These are phyloP conservation scores for Fusarium mangiferae DNA, from an alignment of 2,329 filamentous ascomycete species.

Conservation along the genomic window DNA sequence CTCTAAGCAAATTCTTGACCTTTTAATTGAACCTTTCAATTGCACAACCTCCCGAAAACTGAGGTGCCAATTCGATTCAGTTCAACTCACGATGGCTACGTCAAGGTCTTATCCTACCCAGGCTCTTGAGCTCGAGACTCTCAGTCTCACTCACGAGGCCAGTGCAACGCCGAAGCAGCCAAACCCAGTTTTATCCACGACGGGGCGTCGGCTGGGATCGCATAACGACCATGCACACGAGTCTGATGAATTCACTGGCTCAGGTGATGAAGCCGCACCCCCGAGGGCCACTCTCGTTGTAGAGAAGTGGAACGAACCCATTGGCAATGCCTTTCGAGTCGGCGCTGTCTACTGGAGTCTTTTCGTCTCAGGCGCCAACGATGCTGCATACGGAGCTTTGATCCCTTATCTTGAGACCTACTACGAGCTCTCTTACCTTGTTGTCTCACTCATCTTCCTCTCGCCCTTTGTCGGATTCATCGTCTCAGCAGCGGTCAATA, in stretches of 20 bases:
- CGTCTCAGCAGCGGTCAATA: constrained; percentile 69
- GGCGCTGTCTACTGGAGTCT: constrained; percentile 67
- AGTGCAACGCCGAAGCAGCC: constrained; percentile 4
- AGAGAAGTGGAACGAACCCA: constrained; percentile 34
- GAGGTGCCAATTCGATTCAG: not conserved
- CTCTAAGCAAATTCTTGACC: not conserved
- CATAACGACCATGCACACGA: not conserved
- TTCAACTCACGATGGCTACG: not conserved
- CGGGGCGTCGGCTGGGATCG: constrained; percentile 18
- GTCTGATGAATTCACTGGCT: not conserved
- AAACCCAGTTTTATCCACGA: constrained; percentile 2
- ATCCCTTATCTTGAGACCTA: constrained; percentile 52
- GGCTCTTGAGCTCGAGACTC: constrained; percentile 19
- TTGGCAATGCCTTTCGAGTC: constrained; percentile 57
- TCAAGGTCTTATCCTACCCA: constrained; percentile 6
- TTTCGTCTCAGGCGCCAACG: constrained; percentile 67
- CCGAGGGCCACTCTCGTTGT: not conserved
- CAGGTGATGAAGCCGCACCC: not conserved
- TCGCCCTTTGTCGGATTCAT: constrained; percentile 74
- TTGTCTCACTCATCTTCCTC: constrained; percentile 74
- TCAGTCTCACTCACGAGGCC: not conserved
- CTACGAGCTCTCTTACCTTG: constrained; percentile 69
- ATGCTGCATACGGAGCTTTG: constrained; percentile 59
- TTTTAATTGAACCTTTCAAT: not conserved
- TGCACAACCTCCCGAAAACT: not conserved